These are phyloP conservation scores for Paramecium sonneborni DNA, from an alignment of 73 alveolate genomes.

Conservation along the genomic window DNA sequence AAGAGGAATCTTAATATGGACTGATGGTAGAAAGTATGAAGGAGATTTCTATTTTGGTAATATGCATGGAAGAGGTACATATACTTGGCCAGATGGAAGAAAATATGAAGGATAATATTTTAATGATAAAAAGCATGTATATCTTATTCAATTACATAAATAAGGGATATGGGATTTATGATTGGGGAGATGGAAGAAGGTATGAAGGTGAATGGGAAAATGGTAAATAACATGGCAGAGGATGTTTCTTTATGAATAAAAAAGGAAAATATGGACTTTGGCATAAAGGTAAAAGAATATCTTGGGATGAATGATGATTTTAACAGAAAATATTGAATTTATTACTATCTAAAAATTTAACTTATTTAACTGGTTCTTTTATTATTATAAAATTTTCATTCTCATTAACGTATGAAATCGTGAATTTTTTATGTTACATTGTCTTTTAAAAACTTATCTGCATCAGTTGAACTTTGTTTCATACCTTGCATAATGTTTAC, in stretches of 20 bases:
- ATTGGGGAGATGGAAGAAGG: conserved; percentile 68
- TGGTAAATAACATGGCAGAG: conserved; percentile 10
- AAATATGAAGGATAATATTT: conserved; percentile 92
- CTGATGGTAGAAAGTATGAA: conserved; percentile 80
- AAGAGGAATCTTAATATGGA: conserved; percentile 83
- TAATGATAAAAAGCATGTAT: conserved; percentile 91
- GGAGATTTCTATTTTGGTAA: conserved; percentile 61
- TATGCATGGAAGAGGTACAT: conserved; percentile 91
- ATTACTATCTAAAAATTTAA: too few relatives aligned
- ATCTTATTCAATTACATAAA: conserved; percentile 15
- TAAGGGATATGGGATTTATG: conserved; percentile 78
- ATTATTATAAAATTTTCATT: too few relatives aligned
- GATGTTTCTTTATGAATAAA: neutral
- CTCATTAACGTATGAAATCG: too few relatives aligned
- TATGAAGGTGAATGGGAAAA: conserved; percentile 32
- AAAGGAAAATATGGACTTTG: neutral
- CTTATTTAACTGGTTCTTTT: too few relatives aligned
- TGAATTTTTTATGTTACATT: too few relatives aligned
- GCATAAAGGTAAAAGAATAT: neutral
- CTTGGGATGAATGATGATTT: neutral
- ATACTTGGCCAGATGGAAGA: conserved; percentile 96
- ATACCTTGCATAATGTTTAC: too few relatives aligned
- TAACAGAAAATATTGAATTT: too few relatives aligned
- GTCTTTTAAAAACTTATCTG: too few relatives aligned
- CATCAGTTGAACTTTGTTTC: too few relatives aligned